Percentiles rank a stretch among this genome's conserved stretches.
Evolutionary conservation across 306 rosid species (phyloP).

Genomic region (Datisca glomerata): DNA sequence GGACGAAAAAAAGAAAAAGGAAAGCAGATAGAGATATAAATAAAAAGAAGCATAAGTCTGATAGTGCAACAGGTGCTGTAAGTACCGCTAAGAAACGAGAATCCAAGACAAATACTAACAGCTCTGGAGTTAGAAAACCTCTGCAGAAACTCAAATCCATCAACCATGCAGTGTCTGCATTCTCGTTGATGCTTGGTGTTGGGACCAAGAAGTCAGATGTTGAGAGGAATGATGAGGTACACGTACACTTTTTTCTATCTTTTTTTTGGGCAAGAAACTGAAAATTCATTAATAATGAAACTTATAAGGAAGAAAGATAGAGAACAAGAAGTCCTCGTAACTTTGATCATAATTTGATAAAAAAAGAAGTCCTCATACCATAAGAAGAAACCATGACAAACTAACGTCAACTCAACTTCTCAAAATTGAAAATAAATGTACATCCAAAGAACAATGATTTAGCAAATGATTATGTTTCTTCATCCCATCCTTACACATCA

Average conservation of each 20-base stretch:
- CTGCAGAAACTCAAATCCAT: slow-evolving; percentile 55
- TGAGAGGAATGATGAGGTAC: slow-evolving; percentile 65
- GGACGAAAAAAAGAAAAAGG: slow-evolving; percentile 55
- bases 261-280: no score
- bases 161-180: slow-evolving; percentile 32
- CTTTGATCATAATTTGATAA: no score
- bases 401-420: no score
- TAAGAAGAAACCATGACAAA: no score
- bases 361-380: no score
- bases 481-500: no score
- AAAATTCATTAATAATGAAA: no score
- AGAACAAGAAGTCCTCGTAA: no score
- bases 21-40: slow-evolving; percentile 25
- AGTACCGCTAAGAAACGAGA: slow-evolving; percentile 30
- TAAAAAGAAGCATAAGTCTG: slow-evolving; percentile 59
- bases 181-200: slow-evolving; percentile 33
- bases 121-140: slow-evolving; percentile 36
- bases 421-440: no score
- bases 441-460: no score
- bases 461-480: no score
- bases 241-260: not conserved
- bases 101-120: slow-evolving; percentile 18
- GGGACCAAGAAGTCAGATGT: slow-evolving; percentile 39
- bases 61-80: slow-evolving; percentile 41
- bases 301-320: no score